Percentiles rank a stretch among this genome's conserved stretches.
phyloP scores from a whole-genome alignment of 2,329 filamentous ascomycete species.

The Hypoxylon sp. region DNA sequence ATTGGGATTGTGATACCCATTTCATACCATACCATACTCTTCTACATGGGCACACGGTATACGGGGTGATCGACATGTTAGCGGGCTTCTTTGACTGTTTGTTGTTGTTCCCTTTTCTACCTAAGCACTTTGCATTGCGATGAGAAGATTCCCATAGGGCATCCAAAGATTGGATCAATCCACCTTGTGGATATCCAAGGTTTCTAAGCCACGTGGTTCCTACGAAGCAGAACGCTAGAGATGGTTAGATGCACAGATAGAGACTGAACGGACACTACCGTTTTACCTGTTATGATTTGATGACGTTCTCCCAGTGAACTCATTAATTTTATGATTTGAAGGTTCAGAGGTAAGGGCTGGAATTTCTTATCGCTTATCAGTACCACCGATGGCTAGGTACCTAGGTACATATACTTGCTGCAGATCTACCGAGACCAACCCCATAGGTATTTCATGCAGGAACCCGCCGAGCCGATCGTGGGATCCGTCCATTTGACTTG shows the following conservation, averaged over 20 bases:
- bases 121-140: not conserved
- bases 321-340: not conserved
- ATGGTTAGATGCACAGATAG: not conserved
- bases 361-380: conserved; percentile 7
- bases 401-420: not conserved
- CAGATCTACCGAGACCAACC: conserved; percentile 9
- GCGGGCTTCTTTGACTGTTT: not conserved
- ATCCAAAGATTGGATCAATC: not conserved
- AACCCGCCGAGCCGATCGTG: conserved; percentile 15
- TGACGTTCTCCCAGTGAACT: no score
- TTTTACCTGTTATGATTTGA: not conserved
- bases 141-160: not conserved
- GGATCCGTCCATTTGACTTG: not conserved
- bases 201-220: conserved; percentile 1
- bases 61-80: not conserved
- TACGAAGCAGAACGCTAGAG: not conserved
- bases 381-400: not conserved
- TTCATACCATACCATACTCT: conserved; percentile 32
- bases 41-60: conserved; percentile 9
- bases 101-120: not conserved
- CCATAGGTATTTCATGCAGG: conserved; percentile 28
- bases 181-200: conserved; percentile 3
- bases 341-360: not conserved
- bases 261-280: not conserved
- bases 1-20: conserved; percentile 43